These are phyloP conservation scores for Saccharum hybrid DNA, from an alignment of 202 grass and related monocot species.

Conservation along the genomic window DNA sequence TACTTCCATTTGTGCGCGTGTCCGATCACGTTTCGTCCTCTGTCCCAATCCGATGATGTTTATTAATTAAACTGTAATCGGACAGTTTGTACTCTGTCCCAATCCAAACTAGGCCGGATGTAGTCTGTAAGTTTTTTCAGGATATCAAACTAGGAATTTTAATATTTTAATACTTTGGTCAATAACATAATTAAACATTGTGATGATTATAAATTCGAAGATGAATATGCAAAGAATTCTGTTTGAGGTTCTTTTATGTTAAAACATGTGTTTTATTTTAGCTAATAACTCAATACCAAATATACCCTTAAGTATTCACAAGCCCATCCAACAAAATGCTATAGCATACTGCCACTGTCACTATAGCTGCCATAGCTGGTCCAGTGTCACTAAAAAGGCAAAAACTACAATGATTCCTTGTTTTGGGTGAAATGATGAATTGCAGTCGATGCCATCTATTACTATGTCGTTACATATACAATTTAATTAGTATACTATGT, in stretches of 20 bases:
- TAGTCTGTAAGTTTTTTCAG: not conserved
- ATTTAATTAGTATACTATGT: not conserved
- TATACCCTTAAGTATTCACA: not conserved
- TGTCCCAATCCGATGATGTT: not conserved
- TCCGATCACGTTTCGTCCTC: too few relatives aligned
- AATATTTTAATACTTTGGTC: not conserved
- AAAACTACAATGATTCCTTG: not conserved
- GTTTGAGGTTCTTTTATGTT: not conserved
- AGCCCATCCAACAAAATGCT: not conserved
- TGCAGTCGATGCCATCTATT: not conserved
- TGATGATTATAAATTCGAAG: not conserved
- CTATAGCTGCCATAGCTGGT: not conserved
- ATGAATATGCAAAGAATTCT: not conserved
- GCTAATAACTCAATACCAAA: not conserved
- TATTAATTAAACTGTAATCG: not conserved
- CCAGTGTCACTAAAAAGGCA: not conserved
- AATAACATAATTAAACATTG: not conserved
- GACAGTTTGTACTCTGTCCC: not conserved
- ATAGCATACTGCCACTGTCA: not conserved
- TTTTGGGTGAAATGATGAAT: not conserved
- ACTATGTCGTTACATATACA: not conserved
- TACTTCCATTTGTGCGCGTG: not conserved
- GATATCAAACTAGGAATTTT: not conserved
- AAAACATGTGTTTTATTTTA: not conserved
- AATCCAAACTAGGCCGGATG: not conserved